Evolutionary conservation across 2,329 filamentous ascomycete species (phyloP).

Genomic region (Trichoderma koningii): DNA sequence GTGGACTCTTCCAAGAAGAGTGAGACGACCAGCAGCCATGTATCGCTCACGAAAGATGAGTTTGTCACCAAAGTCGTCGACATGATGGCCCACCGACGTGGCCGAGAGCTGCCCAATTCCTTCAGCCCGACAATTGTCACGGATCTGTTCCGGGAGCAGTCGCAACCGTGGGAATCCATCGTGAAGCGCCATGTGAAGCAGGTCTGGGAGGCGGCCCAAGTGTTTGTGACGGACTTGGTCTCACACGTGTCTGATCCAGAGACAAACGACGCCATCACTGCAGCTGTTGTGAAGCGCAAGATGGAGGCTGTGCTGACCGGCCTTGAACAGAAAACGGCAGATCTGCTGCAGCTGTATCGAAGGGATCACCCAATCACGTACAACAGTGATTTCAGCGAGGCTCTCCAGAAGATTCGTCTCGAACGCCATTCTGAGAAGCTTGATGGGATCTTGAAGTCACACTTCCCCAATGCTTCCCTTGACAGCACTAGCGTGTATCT

Average conservation of each 20-base stretch:
- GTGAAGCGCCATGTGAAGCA: slow-evolving; percentile 36
- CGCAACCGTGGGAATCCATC: slow-evolving; percentile 53
- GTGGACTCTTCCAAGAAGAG: background rate
- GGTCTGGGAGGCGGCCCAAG: slow-evolving; percentile 28
- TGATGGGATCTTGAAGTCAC: background rate
- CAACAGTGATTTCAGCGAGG: slow-evolving; percentile 50
- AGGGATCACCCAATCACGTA: slow-evolving; percentile 55
- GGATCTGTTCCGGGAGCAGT: slow-evolving; percentile 63
- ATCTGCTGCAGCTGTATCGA: slow-evolving; percentile 49
- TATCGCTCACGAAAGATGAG: slow-evolving; percentile 23
- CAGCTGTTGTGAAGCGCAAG: slow-evolving; percentile 29
- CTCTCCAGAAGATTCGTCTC: slow-evolving; percentile 38
- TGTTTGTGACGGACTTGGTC: slow-evolving; percentile 24
- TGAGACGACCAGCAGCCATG: background rate
- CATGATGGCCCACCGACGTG: slow-evolving; percentile 33
- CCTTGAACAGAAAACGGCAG: slow-evolving; percentile 45
- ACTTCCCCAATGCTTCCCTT: background rate
- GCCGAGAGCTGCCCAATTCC: slow-evolving; percentile 59
- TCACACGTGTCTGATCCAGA: slow-evolving; percentile 29
- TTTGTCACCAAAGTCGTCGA: slow-evolving; percentile 33
- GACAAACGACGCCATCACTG: slow-evolving; percentile 28
- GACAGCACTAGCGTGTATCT: background rate
- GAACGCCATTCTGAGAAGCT: slow-evolving; percentile 14
- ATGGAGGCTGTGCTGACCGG: slow-evolving; percentile 30
- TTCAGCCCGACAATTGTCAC: slow-evolving; percentile 62